Conservation (phyloP, 148 eudicot species). For the Camellia sinensis region DNA sequence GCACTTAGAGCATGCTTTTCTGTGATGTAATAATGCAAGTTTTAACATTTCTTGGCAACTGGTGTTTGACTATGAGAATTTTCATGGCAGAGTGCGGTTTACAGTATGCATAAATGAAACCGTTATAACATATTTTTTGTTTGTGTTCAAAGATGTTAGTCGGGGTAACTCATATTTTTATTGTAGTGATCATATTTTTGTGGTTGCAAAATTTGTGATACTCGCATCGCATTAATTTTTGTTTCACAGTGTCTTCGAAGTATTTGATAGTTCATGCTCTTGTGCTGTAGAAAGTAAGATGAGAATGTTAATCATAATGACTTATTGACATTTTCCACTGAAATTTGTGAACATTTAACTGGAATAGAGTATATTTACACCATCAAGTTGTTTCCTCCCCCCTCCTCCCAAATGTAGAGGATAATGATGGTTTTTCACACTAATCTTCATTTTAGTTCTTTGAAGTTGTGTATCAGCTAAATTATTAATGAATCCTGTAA, state of each 20-base stretch:
- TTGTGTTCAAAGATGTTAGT: too few species aligned
- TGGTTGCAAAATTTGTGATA: neutral
- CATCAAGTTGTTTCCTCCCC: neutral
- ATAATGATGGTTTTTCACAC: neutral
- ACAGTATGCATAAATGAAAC: neutral
- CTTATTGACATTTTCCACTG: neutral
- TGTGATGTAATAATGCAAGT: slow-evolving; percentile 5
- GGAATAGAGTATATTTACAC: neutral
- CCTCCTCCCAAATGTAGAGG: neutral
- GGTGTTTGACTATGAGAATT: neutral
- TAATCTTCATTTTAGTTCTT: neutral
- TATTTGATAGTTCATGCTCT: neutral
- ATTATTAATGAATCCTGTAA: neutral
- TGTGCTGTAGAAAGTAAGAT: neutral
- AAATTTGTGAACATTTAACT: neutral
- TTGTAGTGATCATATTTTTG: neutral
- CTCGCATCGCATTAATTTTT: neutral
- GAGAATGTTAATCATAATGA: neutral
- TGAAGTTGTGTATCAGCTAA: neutral
- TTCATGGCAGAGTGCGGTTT: neutral
- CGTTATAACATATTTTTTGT: neutral
- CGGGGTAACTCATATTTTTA: neutral
- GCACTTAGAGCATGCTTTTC: slow-evolving; percentile 6
- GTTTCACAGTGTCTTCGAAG: neutral
- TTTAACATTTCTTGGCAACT: neutral